A percentile compares a stretch with the other conserved stretches of the same genome.
Conservation (phyloP, 208 protist genomes). For the Crithidia bombi region DNA sequence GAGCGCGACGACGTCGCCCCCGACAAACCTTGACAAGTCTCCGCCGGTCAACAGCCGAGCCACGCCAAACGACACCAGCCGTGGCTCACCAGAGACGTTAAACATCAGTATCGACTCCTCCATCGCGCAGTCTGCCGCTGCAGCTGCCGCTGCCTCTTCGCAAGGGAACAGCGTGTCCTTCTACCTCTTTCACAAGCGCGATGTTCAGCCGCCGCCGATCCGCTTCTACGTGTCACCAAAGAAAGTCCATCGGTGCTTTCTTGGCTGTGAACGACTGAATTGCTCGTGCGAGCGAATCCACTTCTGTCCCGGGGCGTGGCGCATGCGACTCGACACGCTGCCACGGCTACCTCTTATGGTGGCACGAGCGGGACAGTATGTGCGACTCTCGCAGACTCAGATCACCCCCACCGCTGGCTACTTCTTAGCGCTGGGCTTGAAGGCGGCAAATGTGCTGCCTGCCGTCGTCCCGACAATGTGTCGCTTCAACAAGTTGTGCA, state of each 20-base stretch:
- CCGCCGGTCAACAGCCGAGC: slow-evolving; percentile 5
- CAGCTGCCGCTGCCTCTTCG: not conserved
- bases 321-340: slow-evolving; percentile 66
- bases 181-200: slow-evolving; percentile 68
- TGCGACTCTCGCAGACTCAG: slow-evolving; percentile 36
- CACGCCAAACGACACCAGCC: slow-evolving; percentile 19
- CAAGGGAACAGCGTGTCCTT: slow-evolving; percentile 34
- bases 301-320: slow-evolving; percentile 50
- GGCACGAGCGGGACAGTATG: slow-evolving; percentile 42
- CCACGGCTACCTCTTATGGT: slow-evolving; percentile 32
- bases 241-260: slow-evolving; percentile 77
- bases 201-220: slow-evolving; percentile 73
- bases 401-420: slow-evolving; percentile 78
- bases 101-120: slow-evolving; percentile 27
- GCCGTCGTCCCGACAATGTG: slow-evolving; percentile 80
- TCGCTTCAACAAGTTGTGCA: slow-evolving; percentile 69
- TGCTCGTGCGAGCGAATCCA: slow-evolving; percentile 74
- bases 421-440: slow-evolving; percentile 72
- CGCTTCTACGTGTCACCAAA: slow-evolving; percentile 66
- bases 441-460: slow-evolving; percentile 50
- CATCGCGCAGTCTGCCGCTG: not conserved
- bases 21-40: slow-evolving; percentile 11
- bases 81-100: not conserved
- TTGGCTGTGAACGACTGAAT: slow-evolving; percentile 44
- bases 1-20: not conserved